Percentiles rank a stretch among this genome's conserved stretches.
Conservation (phyloP, 495 filamentous ascomycete species). For the Trichoderma reesei region DNA sequence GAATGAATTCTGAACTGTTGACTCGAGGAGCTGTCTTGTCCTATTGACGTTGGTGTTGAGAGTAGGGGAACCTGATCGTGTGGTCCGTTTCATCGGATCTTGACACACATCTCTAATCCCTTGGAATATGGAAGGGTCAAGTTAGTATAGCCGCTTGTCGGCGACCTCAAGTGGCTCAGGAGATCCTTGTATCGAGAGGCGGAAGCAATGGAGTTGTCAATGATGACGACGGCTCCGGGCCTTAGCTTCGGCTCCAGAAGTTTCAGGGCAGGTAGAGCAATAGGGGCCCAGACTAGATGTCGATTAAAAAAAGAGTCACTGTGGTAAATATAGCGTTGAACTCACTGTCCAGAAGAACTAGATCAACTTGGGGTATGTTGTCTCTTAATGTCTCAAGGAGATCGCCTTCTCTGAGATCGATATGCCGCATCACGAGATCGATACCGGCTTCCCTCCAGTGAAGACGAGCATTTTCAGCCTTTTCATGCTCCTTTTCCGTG, state of each 20-base stretch:
- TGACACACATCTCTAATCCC: constrained; percentile 24
- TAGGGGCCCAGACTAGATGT: constrained; percentile 40
- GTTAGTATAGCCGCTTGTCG: constrained; percentile 23
- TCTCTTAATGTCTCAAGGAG: constrained; percentile 40
- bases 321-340: background rate
- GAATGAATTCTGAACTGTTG: no score
- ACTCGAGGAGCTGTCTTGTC: no score
- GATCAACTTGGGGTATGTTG: constrained; percentile 34
- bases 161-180: constrained; percentile 16
- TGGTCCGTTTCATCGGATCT: background rate
- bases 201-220: constrained; percentile 36
- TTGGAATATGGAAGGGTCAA: constrained; percentile 24
- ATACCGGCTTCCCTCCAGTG: constrained; percentile 40
- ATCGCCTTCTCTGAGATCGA: constrained; percentile 46
- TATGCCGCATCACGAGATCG: constrained; percentile 29
- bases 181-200: constrained; percentile 27
- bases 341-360: constrained; percentile 48
- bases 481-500: constrained; percentile 43
- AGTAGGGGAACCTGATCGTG: no score
- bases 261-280: constrained; percentile 40
- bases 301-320: background rate
- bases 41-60: no score
- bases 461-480: constrained; percentile 34
- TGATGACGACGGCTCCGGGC: constrained; percentile 40
- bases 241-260: constrained; percentile 34